These are phyloP conservation scores for Melampsora medusae DNA, from an alignment of 1,284 basidiomycete genomes.

Conservation along the genomic window DNA sequence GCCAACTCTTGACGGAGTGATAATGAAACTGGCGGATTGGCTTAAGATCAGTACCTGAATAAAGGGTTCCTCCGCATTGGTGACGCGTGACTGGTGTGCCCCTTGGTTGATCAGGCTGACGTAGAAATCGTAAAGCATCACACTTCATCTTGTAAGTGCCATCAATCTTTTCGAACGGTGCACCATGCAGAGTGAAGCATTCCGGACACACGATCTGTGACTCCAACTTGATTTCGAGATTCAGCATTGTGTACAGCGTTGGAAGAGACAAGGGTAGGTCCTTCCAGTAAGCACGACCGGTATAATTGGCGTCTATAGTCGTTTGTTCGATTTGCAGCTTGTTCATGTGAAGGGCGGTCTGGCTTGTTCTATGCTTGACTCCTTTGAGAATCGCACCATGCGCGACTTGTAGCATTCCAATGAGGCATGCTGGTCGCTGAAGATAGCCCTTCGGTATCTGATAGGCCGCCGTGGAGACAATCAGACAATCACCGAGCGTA, in stretches of 20 bases:
- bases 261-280: neutral
- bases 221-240: neutral
- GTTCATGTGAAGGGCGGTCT: neutral
- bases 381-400: too few species aligned
- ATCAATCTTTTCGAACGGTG: neutral
- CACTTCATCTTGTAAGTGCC: neutral
- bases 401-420: too few species aligned
- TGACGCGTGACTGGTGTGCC: neutral
- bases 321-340: neutral
- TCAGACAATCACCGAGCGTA: too few species aligned
- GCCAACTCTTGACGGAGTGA: neutral
- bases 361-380: neutral
- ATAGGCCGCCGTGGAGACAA: too few species aligned
- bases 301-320: neutral
- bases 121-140: neutral
- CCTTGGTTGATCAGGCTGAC: neutral
- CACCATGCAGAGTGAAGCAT: neutral
- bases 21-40: neutral
- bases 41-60: neutral
- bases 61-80: neutral
- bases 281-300: neutral
- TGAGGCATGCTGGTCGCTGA: too few species aligned
- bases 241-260: neutral
- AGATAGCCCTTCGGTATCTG: too few species aligned
- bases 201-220: neutral